phyloP scores from a whole-genome alignment of 768 basidiomycete species.

The Lyophyllum decastes region DNA sequence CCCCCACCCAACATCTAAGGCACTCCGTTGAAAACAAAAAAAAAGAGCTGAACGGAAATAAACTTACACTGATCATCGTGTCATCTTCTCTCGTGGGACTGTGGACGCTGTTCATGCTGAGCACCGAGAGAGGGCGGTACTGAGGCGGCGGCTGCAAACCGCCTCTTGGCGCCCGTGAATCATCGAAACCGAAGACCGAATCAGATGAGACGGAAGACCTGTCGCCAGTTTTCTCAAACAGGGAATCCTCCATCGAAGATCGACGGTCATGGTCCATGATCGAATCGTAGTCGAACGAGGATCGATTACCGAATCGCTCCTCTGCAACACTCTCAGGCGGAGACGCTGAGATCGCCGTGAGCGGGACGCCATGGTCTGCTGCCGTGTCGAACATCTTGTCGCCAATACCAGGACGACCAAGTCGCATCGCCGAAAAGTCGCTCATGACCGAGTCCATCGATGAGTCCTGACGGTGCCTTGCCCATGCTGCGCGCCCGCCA shows the following conservation, averaged over 20 bases:
- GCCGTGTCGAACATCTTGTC: slow-evolving; percentile 84
- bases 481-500: slow-evolving; percentile 61
- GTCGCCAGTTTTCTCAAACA: slow-evolving; percentile 62
- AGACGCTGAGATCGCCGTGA: slow-evolving; percentile 67
- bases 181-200: slow-evolving; percentile 62
- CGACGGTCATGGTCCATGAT: slow-evolving; percentile 56
- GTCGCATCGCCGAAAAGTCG: slow-evolving; percentile 56
- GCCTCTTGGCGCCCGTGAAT: slow-evolving; percentile 30
- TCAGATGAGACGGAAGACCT: slow-evolving; percentile 54
- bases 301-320: slow-evolving; percentile 30
- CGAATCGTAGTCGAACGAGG: slow-evolving; percentile 67
- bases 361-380: slow-evolving; percentile 50
- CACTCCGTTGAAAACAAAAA: slow-evolving; percentile 1
- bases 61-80: slow-evolving; percentile 76
- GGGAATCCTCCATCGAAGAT: slow-evolving; percentile 33
- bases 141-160: slow-evolving; percentile 46
- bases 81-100: slow-evolving; percentile 69
- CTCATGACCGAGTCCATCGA: slow-evolving; percentile 71
- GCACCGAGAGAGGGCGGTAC: slow-evolving; percentile 65
- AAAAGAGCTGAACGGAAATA: neutral
- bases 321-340: slow-evolving; percentile 47
- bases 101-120: slow-evolving; percentile 52
- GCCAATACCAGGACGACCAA: slow-evolving; percentile 73
- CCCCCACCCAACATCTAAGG: slow-evolving; percentile 79
- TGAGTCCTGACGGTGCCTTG: slow-evolving; percentile 52